Conservation (phyloP, 176 grass and related monocot genomes). For the Raddia distichophylla region DNA sequence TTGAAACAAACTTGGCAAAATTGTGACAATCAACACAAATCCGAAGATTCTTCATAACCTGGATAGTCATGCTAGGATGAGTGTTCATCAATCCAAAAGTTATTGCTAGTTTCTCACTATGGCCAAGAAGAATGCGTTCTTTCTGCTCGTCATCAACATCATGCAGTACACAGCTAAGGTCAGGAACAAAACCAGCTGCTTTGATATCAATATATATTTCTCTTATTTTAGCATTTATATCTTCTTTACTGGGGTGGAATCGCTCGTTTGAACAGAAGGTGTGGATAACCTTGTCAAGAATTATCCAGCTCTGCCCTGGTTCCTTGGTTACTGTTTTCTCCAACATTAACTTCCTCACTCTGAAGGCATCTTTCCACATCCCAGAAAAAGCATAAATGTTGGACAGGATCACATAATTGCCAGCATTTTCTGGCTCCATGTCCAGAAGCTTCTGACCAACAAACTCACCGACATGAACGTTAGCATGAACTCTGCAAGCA, state of each 20-base stretch:
- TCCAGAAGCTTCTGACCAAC: constrained; percentile 67
- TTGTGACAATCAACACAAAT: constrained; percentile 87
- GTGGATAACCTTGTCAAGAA: constrained; percentile 69
- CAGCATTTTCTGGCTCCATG: constrained; percentile 72
- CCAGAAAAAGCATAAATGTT: constrained; percentile 79
- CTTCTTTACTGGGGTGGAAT: constrained; percentile 63
- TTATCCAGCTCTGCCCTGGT: constrained; percentile 72
- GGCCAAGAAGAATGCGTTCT: constrained; percentile 67
- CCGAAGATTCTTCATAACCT: constrained; percentile 76
- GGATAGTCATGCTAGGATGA: constrained; percentile 40
- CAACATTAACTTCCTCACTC: constrained; percentile 66
- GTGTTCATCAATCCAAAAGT: constrained; percentile 76
- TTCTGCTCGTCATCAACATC: constrained; percentile 90
- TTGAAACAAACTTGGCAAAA: constrained; percentile 79
- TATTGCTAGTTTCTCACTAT: constrained; percentile 78
- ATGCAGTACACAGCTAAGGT: constrained; percentile 76
- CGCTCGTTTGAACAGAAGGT: constrained; percentile 61
- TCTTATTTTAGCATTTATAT: constrained; percentile 60
- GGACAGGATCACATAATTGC: constrained; percentile 86
- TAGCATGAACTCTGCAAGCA: constrained; percentile 71
- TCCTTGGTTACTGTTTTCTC: constrained; percentile 67
- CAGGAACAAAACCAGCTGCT: constrained; percentile 67
- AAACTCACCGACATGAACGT: constrained; percentile 59
- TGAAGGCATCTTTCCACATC: constrained; percentile 75
- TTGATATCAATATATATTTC: constrained; percentile 65